Base-by-base conservation (phyloP, 179 eudicot genomes). In the Silene noctiflora region DNA sequence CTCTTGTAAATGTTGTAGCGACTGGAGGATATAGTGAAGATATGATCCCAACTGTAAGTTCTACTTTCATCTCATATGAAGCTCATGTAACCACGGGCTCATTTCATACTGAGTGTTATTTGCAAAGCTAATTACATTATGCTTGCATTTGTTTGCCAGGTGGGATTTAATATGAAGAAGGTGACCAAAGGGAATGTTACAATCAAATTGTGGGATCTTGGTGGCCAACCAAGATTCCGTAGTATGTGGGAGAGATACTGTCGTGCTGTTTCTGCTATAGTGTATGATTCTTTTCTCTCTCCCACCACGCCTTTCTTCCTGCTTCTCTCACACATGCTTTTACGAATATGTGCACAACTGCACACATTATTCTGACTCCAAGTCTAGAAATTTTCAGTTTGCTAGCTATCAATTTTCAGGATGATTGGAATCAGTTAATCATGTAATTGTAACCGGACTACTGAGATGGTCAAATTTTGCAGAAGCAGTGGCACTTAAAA, bases 181-280 rank as follows among this genome's bases (percentile, higher is more conserved):
- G 99, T 93, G 68, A 96, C 99, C 71, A 96, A 93, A 82, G 99
- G 98, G 72, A 93, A 89, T 81, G 99, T 96, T 27, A 93, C 98
- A 46, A 96, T 96, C 82, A 96, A 96, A 85, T 80, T 96, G 84
- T 96, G 99, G 99, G 98, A 96, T 91, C 97, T 96, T 81, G 99
- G 99, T 62, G 99, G 98, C 71, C 99, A 96, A 83, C 99, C 99
- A 78, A 87, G 99, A 85, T 96, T 96, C 71, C 92, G 99, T 73
- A 93, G 98, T 80, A 96, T 96, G 99, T 96, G 99, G 99, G 99
- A 96, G 89, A 85, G 99, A 93, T 96, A 96, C 46, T 93, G 98
- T 69, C 99, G 99, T 84, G 97, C 99, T 69, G 98, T 96, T 78
- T 96, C 98, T 76, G 97, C 98, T 75, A 96, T 96, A 58, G 99